Conservation (phyloP, 805 yeast genomes). For the Metschnikowia vanudenii region DNA sequence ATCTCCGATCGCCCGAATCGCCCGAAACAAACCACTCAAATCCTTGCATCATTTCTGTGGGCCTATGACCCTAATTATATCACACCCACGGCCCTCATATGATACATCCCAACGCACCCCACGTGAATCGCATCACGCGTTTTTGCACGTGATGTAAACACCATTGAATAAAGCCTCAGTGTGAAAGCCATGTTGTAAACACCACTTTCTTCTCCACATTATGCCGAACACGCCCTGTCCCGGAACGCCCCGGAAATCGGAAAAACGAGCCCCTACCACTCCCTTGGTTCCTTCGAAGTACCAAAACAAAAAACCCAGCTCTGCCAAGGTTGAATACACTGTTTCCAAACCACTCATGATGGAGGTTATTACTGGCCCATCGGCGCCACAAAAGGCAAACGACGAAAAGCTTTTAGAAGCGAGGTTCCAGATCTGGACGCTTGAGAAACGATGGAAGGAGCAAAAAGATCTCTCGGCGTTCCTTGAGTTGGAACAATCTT, state of each 20-base stretch:
- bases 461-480: slow-evolving; percentile 28
- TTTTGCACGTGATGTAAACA: neutral
- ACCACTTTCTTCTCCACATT: neutral
- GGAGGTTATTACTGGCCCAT: slow-evolving; percentile 1
- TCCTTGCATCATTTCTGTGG: no score
- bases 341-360: slow-evolving; percentile 2
- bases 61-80: no score
- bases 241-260: slow-evolving; percentile 14
- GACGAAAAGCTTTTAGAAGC: slow-evolving; percentile 23
- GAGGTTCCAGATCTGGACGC: slow-evolving; percentile 33
- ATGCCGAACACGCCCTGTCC: slow-evolving; percentile 1
- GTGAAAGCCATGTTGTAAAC: neutral
- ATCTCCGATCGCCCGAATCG: no score
- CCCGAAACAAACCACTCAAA: no score
- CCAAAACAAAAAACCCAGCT: slow-evolving; percentile 22
- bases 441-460: slow-evolving; percentile 23
- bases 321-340: slow-evolving; percentile 9
- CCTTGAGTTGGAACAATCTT: slow-evolving; percentile 29
- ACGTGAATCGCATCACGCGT: no score
- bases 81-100: no score
- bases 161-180: neutral
- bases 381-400: slow-evolving; percentile 3
- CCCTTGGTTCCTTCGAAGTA: slow-evolving; percentile 32
- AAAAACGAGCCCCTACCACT: slow-evolving; percentile 36
- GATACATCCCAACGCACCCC: no score